phyloP scores from a whole-genome alignment of 768 basidiomycete genomes.

The Glaciozyma antarctica region DNA sequence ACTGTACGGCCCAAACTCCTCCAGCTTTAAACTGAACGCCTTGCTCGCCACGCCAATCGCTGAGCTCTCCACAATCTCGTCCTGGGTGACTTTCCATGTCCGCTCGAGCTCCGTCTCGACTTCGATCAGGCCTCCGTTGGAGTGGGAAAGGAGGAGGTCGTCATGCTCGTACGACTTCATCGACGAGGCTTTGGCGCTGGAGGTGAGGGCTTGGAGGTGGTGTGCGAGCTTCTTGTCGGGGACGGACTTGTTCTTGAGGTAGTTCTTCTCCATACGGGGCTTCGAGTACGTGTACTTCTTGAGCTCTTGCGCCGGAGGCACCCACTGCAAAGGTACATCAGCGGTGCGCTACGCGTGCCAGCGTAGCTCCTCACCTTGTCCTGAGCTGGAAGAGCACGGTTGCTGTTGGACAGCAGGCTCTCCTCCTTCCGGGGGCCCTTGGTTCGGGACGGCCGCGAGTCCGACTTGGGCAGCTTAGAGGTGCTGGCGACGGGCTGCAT shows the following conservation, averaged over 20 bases:
- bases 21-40: constrained; percentile 67
- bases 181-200: constrained; percentile 23
- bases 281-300: constrained; percentile 25
- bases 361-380: too few species aligned
- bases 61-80: constrained; percentile 52
- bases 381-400: background rate
- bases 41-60: constrained; percentile 38
- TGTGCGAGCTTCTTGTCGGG: constrained; percentile 26
- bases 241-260: constrained; percentile 4
- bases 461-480: too few species aligned
- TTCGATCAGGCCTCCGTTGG: constrained; percentile 63
- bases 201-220: constrained; percentile 25
- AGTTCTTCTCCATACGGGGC: constrained; percentile 16
- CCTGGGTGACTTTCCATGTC: constrained; percentile 80
- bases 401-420: background rate
- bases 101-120: constrained; percentile 70
- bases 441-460: background rate
- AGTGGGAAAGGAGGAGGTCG: constrained; percentile 52
- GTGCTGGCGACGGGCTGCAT: too few species aligned
- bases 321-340: too few species aligned
- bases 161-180: constrained; percentile 31
- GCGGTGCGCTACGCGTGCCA: too few species aligned
- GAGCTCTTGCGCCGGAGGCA: background rate
- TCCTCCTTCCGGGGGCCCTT: background rate
- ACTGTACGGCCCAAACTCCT: constrained; percentile 69